Evolutionary conservation across 1,284 basidiomycete species (phyloP), one percentile per base, ranked within the genome.

Genomic region (Tylopilus sp.): DNA sequence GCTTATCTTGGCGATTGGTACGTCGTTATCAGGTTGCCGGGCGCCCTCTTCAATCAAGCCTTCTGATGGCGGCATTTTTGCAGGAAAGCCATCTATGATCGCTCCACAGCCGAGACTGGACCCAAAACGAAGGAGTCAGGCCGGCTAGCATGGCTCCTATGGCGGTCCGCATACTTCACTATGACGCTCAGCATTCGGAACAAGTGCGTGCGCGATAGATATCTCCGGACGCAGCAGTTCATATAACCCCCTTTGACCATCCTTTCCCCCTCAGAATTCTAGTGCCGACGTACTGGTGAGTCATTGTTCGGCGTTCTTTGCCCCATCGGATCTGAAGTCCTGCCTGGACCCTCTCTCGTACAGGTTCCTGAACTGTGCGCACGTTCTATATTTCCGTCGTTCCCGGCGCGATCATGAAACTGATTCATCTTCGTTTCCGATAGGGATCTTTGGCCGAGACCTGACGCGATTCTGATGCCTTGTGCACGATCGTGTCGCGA

Each of bases 151-250:
- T 91, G 85, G 84, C 70, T 90, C 24, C 70, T 88, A 35, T 90
- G 88, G 88, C 73, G 87, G 51, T 83, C 82, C 21, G 88, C 88
- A 2, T 89, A 91, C 68, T 85, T 88, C 61, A 87, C 85, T 6
- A 82, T 83, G 77, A 85, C 86, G 2, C 72, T 94, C 56, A 86
- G 84, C 58, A 64, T 80, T 64, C 72, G 88, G 63, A 94, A 93
- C 67, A 86, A 85, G 80, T 82, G 56, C 53, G 73, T 71, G 28
- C 1, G n/a, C 30, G n/a, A 36, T 26, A 31, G 39, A 36, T 46
- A 44, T 52, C 52, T 47, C 53, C 51, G 21, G 30, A 44, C 11
- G 33, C 26, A 24, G 49, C 30, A 20, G 7, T 44, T 52, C 35
- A 50, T 43, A 26, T 45, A 39, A 52, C 44, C 21, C 47, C 40